These are phyloP conservation scores for Flueggea neowawraea DNA, from an alignment of 441 rosid genomes.

Conservation along the genomic window DNA sequence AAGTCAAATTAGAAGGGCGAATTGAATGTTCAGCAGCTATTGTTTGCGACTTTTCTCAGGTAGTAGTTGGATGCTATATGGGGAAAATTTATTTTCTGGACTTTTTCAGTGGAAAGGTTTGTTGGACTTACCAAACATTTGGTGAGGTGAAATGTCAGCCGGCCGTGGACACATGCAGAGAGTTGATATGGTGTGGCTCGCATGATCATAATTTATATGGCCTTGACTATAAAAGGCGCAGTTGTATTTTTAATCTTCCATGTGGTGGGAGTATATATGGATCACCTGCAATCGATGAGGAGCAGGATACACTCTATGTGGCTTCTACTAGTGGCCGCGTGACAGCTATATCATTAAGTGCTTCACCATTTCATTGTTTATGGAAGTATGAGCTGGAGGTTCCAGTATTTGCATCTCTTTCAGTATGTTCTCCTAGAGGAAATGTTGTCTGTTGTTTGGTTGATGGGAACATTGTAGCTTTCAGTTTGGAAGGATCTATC, in stretches of 20 bases:
- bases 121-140: conserved; percentile 83
- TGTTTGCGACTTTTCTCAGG: conserved; percentile 75
- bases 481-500: conserved; percentile 58
- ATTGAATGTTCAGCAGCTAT: conserved; percentile 86
- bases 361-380: conserved; percentile 50
- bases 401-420: conserved; percentile 80
- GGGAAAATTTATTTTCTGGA: conserved; percentile 85
- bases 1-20: conserved; percentile 68
- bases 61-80: conserved; percentile 87
- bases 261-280: conserved; percentile 95
- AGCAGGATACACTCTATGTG: conserved; percentile 47
- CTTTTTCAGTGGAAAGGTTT: conserved; percentile 52
- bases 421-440: conserved; percentile 45
- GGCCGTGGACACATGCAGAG: conserved; percentile 44
- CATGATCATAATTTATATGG: conserved; percentile 89
- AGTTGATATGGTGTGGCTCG: conserved; percentile 93
- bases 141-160: conserved; percentile 99
- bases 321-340: conserved; percentile 88
- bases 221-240: conserved; percentile 65
- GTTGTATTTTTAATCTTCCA: conserved; percentile 64
- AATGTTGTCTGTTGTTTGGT: conserved; percentile 87
- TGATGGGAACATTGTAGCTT: conserved; percentile 71
- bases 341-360: conserved; percentile 76
- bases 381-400: conserved; percentile 75
- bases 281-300: conserved; percentile 88